phyloP scores from a whole-genome alignment of 164 flowering plant species.

The Malania oleifera region DNA sequence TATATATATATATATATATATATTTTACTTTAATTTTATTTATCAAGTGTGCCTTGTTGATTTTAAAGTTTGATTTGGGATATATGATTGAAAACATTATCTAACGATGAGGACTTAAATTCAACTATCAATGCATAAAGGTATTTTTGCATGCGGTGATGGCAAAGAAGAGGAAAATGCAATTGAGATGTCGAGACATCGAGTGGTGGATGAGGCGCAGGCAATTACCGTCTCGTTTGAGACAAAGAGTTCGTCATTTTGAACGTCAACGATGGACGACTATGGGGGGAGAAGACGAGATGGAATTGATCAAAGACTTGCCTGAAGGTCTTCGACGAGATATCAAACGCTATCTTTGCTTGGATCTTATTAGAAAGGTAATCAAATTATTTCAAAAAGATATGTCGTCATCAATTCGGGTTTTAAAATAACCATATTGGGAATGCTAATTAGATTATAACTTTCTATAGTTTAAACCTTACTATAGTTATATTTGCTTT shows the following conservation, averaged over 20 bases:
- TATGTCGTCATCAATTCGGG: too few species aligned
- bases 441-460: too few species aligned
- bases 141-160: conserved; percentile 83
- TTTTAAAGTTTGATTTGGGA: background rate
- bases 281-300: conserved; percentile 92
- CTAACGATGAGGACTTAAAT: background rate
- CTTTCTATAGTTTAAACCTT: too few species aligned
- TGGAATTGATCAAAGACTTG: conserved; percentile 78
- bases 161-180: conserved; percentile 90
- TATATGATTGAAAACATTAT: background rate
- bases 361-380: conserved; percentile 85
- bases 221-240: conserved; percentile 68
- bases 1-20: too few species aligned
- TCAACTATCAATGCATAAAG: conserved; percentile 24
- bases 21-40: background rate
- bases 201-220: conserved; percentile 99
- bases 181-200: conserved; percentile 73
- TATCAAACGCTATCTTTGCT: conserved; percentile 84
- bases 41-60: too few species aligned
- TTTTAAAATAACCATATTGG: too few species aligned
- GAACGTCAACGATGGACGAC: conserved; percentile 80
- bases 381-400: too few species aligned
- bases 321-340: conserved; percentile 91
- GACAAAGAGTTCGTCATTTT: conserved; percentile 79
- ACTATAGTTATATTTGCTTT: background rate